Conservation (phyloP, 805 yeast species). For the Wickerhamomyces chambardii region DNA sequence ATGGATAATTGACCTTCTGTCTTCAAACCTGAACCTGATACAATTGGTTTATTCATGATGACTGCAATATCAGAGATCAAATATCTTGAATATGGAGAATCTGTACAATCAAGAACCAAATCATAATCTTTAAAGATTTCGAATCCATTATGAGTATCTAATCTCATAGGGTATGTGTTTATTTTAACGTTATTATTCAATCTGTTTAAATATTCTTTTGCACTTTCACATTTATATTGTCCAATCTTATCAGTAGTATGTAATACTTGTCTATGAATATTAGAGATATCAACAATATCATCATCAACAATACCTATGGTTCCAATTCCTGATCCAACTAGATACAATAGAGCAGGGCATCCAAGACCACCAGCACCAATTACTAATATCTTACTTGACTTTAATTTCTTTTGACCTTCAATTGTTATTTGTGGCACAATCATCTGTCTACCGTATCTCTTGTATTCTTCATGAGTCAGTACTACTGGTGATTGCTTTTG, state of each 20-base stretch:
- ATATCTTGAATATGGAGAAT: constrained; percentile 82
- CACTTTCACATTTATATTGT: constrained; percentile 70
- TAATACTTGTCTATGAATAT: constrained; percentile 82
- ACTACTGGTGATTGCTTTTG: background rate
- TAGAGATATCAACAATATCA: constrained; percentile 77
- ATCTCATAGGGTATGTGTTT: constrained; percentile 38
- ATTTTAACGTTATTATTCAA: constrained; percentile 66
- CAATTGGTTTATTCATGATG: constrained; percentile 54
- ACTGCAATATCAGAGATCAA: constrained; percentile 82
- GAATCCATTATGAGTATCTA: constrained; percentile 51
- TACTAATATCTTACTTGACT: constrained; percentile 53
- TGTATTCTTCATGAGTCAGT: constrained; percentile 54
- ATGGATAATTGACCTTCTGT: constrained; percentile 87
- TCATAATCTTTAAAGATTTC: constrained; percentile 59
- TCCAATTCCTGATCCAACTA: constrained; percentile 87
- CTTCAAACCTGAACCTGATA: constrained; percentile 88
- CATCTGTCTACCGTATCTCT: constrained; percentile 91
- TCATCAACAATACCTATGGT: constrained; percentile 78
- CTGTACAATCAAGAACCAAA: constrained; percentile 86
- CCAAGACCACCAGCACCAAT: constrained; percentile 98
- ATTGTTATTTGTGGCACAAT: constrained; percentile 65
- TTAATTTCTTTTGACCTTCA: constrained; percentile 49
- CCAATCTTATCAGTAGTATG: constrained; percentile 68
- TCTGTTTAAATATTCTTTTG: constrained; percentile 38
- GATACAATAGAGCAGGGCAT: constrained; percentile 78